These are phyloP conservation scores for Colletotrichum sojae DNA, from an alignment of 2,329 filamentous ascomycete species.

Conservation along the genomic window DNA sequence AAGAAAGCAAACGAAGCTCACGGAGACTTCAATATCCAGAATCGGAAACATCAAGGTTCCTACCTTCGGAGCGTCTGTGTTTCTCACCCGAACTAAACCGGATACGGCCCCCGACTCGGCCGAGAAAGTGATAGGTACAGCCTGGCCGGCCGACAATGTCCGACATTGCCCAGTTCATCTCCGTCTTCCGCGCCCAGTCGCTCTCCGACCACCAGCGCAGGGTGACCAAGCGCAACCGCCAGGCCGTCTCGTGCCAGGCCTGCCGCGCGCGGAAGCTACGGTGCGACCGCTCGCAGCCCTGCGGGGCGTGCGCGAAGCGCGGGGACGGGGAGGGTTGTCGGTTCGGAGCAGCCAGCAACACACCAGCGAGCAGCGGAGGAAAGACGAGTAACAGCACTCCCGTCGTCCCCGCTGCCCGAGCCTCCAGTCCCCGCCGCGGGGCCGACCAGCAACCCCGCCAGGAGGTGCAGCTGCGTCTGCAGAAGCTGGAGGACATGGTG, in stretches of 20 bases:
- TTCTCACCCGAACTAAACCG: neutral
- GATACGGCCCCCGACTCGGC: neutral
- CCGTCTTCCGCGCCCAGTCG: slow-evolving; percentile 55
- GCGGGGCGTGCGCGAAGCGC: slow-evolving; percentile 56
- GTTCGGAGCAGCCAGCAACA: slow-evolving; percentile 45
- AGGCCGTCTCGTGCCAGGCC: slow-evolving; percentile 57
- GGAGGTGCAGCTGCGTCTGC: slow-evolving; percentile 57
- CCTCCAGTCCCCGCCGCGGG: neutral
- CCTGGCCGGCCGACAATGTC: slow-evolving; percentile 3
- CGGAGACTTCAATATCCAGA: neutral
- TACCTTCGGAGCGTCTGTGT: too few relatives aligned
- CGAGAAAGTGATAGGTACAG: neutral
- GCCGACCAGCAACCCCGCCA: slow-evolving; percentile 42
- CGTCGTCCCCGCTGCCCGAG: slow-evolving; percentile 16
- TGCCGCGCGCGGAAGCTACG: slow-evolving; percentile 60
- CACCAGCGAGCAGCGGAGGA: neutral
- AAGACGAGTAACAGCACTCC: slow-evolving; percentile 38
- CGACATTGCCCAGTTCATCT: slow-evolving; percentile 44
- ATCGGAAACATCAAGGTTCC: neutral
- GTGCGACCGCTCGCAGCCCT: slow-evolving; percentile 59
- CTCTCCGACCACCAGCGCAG: slow-evolving; percentile 48
- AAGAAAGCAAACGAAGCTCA: neutral
- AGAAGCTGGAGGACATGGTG: slow-evolving; percentile 58
- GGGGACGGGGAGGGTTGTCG: slow-evolving; percentile 52
- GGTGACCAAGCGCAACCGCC: slow-evolving; percentile 56